Evolutionary conservation across 148 eudicot species (phyloP).

Genomic region (Diospyros kaki): DNA sequence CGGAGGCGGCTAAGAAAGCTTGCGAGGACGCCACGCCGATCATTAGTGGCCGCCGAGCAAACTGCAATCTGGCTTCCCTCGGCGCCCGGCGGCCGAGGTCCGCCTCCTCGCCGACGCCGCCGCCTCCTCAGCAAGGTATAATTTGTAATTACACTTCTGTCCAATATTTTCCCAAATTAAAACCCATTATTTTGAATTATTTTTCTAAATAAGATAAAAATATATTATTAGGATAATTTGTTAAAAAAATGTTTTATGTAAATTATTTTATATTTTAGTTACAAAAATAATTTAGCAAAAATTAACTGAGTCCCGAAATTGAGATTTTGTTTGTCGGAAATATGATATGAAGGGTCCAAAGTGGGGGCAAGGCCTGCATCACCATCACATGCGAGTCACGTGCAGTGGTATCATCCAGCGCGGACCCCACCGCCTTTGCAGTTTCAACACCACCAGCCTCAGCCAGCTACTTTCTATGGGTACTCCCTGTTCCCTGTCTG

Average conservation of each 20-base stretch:
- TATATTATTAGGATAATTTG: too few relatives aligned
- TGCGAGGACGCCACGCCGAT: conserved; percentile 85
- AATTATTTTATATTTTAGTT: not conserved
- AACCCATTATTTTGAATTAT: too few relatives aligned
- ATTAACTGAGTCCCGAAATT: not conserved
- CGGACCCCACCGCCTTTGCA: conserved; percentile 31
- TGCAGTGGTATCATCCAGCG: conserved; percentile 76
- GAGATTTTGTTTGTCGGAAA: not conserved
- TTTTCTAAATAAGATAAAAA: too few relatives aligned
- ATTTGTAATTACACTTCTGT: too few relatives aligned
- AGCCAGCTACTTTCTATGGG: conserved; percentile 65
- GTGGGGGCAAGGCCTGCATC: conserved; percentile 34
- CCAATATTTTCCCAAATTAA: not conserved
- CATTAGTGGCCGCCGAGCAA: conserved; percentile 91
- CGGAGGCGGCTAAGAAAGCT: conserved; percentile 86
- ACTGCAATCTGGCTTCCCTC: conserved; percentile 88
- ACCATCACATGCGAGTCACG: conserved; percentile 37
- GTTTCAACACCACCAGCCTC: conserved; percentile 53
- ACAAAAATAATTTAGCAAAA: not conserved
- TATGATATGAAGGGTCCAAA: conserved; percentile 19
- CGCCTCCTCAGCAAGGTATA: conserved; percentile 36
- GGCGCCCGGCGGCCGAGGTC: conserved; percentile 78
- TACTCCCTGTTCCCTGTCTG: conserved; percentile 12
- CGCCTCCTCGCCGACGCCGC: conserved; percentile 31
- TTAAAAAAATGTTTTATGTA: too few relatives aligned